phyloP scores from a whole-genome alignment of 371 early-diverging fungal species.

The Rhizopus delemar region DNA sequence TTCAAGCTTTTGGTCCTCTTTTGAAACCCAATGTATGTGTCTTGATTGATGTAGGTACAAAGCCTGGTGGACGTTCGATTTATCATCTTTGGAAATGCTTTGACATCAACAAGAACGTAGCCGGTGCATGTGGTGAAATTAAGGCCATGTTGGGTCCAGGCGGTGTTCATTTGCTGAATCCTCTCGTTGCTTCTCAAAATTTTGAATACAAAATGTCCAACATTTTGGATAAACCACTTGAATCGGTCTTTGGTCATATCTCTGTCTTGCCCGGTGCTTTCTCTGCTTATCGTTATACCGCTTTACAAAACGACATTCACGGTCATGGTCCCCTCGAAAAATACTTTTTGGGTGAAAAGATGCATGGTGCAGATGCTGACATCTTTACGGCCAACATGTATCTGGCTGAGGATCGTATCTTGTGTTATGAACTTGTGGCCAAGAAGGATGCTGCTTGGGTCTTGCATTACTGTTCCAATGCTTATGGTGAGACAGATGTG shows the following conservation, averaged over 20 bases:
- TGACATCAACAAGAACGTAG: constrained; percentile 70
- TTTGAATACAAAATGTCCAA: constrained; percentile 89
- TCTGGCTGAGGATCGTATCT: constrained; percentile 84
- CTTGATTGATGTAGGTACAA: constrained; percentile 83
- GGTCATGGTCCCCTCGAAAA: constrained; percentile 70
- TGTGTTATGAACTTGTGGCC: constrained; percentile 84
- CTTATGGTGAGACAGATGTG: constrained; percentile 82
- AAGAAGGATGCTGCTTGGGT: constrained; percentile 69
- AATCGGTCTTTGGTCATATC: constrained; percentile 85
- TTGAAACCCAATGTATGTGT: constrained; percentile 77
- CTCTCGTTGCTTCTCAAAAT: constrained; percentile 87
- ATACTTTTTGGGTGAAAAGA: constrained; percentile 77
- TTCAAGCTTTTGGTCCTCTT: constrained; percentile 80
- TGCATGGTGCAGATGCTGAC: constrained; percentile 62
- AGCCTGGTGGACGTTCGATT: constrained; percentile 62
- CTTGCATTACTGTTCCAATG: constrained; percentile 60
- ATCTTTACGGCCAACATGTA: constrained; percentile 77
- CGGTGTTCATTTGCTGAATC: constrained; percentile 74
- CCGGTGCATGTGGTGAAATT: constrained; percentile 89
- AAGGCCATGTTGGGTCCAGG: constrained; percentile 75
- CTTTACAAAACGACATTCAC: constrained; percentile 66
- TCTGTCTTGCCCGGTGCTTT: constrained; percentile 85
- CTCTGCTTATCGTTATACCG: constrained; percentile 79
- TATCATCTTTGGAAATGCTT: constrained; percentile 80
- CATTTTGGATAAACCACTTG: constrained; percentile 86